These are phyloP conservation scores for Suhomyces atakaporum DNA, from an alignment of 1,139 yeast species.

Conservation along the genomic window DNA sequence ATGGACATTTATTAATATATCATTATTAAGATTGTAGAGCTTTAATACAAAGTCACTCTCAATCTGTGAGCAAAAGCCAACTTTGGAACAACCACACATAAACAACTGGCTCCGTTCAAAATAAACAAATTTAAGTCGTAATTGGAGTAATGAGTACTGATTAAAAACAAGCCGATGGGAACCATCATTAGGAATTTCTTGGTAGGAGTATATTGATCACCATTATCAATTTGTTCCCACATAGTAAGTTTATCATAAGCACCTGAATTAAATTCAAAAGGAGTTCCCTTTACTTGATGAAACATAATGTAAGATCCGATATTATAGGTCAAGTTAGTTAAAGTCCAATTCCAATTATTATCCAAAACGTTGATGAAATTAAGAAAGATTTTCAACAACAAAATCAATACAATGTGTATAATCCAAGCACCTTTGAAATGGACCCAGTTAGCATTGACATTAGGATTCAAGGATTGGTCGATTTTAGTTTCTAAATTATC, in stretches of 20 bases:
- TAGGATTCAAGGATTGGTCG: slow-evolving; percentile 87
- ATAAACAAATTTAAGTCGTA: slow-evolving; percentile 80
- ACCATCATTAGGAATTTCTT: slow-evolving; percentile 90
- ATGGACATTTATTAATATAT: not conserved
- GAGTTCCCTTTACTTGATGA: slow-evolving; percentile 94
- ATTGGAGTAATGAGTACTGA: slow-evolving; percentile 88
- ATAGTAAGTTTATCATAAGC: slow-evolving; percentile 94
- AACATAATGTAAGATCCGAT: slow-evolving; percentile 94
- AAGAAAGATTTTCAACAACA: slow-evolving; percentile 70
- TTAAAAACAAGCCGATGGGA: slow-evolving; percentile 82
- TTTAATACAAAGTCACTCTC: slow-evolving; percentile 58
- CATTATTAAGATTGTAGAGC: not conserved
- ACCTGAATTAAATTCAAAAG: slow-evolving; percentile 94
- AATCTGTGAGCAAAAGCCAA: slow-evolving; percentile 79
- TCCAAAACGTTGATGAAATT: slow-evolving; percentile 71
- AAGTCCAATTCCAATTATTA: slow-evolving; percentile 89
- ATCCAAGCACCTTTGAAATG: slow-evolving; percentile 96
- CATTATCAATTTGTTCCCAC: slow-evolving; percentile 99
- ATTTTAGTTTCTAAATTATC: slow-evolving; percentile 90
- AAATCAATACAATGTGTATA: slow-evolving; percentile 81
- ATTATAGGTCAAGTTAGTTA: slow-evolving; percentile 86
- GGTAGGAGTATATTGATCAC: slow-evolving; percentile 95
- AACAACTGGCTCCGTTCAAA: slow-evolving; percentile 77
- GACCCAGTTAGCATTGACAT: slow-evolving; percentile 95
- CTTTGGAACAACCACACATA: slow-evolving; percentile 84